Base-by-base conservation (phyloP, 257 asterid genomes). In the Nicotiana sylvestris region DNA sequence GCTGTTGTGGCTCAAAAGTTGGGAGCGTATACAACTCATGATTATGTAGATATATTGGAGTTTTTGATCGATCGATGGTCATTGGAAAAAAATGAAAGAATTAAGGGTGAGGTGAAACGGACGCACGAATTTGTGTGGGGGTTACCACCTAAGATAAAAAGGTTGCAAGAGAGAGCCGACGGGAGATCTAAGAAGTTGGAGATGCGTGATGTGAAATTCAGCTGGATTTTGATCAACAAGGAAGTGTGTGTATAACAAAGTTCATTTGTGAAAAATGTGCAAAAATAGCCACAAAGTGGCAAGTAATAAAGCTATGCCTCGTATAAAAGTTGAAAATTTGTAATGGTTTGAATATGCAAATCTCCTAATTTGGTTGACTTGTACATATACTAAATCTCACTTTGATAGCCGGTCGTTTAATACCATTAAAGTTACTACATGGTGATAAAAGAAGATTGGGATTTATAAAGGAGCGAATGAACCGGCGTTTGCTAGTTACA, bases 21-120 rank as follows among this genome's bases (percentile, higher is more conserved):
- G 3, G 86, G 86, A 43, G 87, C 84, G 7, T 86, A 88, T 53
- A 84, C 86, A 4, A 39, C 81, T 1, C 3, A 67, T 2, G 89
- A 88, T 55, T 88, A 88, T 39, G 87, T 85, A n/a, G 85, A 77
- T n/a, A 80, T 88, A 39, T 27, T 86, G 84, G 89, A 86, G 85
- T 88, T 84, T 77, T 80, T 86, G 82, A 72, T 88, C 68, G 58
- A 29, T 57, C 84, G 85, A 66, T 88, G 88, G 91, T 35, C 83
- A 9, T 57, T 82, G 67, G 89, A 88, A 85, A 81, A 62, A 43
- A 81, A 21, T 3, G 82, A 78, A 32, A 86, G 88, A 74, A 17
- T 86, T 49, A 61, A 32, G 9, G 81, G 88, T 18, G 86, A 83
- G 11, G 86, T 84, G 39, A 84, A 62, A 30, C 4, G 69, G 9